Evolutionary conservation across 2,329 filamentous ascomycete genomes (phyloP).

Genomic region (Stagonosporopsis tanaceti): DNA sequence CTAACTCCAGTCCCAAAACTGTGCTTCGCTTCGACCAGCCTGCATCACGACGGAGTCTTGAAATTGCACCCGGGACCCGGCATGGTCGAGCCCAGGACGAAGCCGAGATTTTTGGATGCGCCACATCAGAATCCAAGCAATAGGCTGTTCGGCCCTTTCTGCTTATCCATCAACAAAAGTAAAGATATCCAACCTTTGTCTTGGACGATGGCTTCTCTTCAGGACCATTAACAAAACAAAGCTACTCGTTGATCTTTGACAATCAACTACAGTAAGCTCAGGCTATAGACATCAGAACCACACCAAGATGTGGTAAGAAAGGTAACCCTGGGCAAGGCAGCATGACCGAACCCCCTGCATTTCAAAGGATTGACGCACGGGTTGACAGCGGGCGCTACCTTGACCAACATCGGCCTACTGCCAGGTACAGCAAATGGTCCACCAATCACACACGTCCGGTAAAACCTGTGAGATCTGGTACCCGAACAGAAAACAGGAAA

Average conservation of each 20-base stretch:
- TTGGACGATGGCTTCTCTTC: neutral
- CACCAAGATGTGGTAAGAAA: neutral
- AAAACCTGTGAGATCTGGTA: constrained; percentile 26
- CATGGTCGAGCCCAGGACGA: constrained; percentile 14
- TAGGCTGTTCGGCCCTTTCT: constrained; percentile 2
- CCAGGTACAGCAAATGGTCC: constrained; percentile 28
- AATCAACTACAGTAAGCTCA: neutral
- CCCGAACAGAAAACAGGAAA: constrained; percentile 19
- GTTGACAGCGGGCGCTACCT: constrained; percentile 24
- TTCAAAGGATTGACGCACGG: constrained; percentile 26
- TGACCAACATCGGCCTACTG: constrained; percentile 13
- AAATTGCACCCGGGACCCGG: constrained; percentile 14
- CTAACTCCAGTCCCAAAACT: neutral
- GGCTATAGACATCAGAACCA: neutral
- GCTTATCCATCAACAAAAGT: neutral
- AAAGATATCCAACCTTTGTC: neutral
- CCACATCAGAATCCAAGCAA: constrained; percentile 9
- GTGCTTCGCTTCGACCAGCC: neutral
- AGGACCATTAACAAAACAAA: neutral
- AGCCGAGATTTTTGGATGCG: constrained; percentile 15
- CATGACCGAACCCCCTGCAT: constrained; percentile 31
- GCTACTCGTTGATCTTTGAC: neutral
- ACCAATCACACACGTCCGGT: constrained; percentile 24
- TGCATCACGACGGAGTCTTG: constrained; percentile 5
- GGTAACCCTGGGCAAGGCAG: neutral